phyloP scores from a whole-genome alignment of 345 rosid species.

The Geranium rotundifolium region DNA sequence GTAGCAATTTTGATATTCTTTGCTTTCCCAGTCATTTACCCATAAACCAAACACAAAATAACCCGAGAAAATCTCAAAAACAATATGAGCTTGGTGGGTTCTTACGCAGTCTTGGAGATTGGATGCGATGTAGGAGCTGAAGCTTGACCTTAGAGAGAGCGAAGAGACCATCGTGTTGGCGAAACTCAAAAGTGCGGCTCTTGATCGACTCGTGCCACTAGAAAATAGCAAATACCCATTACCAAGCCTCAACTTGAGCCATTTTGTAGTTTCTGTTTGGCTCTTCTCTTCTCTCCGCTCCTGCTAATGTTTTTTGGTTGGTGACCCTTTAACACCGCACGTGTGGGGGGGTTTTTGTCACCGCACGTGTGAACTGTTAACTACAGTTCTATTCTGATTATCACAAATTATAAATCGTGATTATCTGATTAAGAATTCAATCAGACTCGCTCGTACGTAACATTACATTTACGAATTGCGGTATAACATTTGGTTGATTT shows the following conservation, averaged over 20 bases:
- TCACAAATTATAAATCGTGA: too few relatives aligned
- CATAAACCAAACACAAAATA: too few relatives aligned
- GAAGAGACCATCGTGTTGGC: conserved; percentile 21
- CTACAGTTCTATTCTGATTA: too few relatives aligned
- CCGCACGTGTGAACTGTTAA: neutral
- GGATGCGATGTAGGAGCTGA: conserved; percentile 13
- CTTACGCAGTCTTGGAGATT: conserved; percentile 20
- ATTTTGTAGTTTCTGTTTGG: neutral
- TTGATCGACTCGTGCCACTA: neutral
- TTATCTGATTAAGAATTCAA: too few relatives aligned
- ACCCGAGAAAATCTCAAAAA: too few relatives aligned
- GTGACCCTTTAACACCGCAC: neutral
- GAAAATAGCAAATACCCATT: neutral
- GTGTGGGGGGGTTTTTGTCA: neutral
- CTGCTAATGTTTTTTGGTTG: neutral
- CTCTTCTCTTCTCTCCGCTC: neutral
- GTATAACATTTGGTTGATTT: too few relatives aligned
- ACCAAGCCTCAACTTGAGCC: neutral
- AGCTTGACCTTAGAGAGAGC: conserved; percentile 19
- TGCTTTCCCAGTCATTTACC: too few relatives aligned
- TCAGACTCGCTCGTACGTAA: too few relatives aligned
- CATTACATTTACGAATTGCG: too few relatives aligned
- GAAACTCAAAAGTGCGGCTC: neutral
- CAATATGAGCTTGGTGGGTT: neutral
- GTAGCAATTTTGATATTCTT: too few relatives aligned